phyloP scores from a whole-genome alignment of 1,139 yeast genomes.

The Arxiozyma bovina region DNA sequence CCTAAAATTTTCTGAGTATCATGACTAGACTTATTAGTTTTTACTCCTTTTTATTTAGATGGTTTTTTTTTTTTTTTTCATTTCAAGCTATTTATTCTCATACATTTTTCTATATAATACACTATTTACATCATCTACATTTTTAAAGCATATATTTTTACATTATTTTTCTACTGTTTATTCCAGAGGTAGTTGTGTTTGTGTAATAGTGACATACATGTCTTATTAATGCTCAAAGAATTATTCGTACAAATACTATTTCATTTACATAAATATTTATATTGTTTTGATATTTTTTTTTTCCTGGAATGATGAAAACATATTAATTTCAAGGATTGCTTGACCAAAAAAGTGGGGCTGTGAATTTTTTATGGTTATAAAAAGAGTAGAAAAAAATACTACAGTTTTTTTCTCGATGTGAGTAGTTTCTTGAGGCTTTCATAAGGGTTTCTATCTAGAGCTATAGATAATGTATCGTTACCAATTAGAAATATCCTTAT shows the following conservation, averaged over 20 bases:
- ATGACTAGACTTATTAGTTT: constrained; percentile 11
- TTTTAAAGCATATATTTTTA: not conserved
- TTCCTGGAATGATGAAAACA: no score
- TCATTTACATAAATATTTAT: no score
- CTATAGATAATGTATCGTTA: no score
- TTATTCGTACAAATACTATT: no score
- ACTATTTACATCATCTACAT: not conserved
- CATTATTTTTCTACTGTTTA: not conserved
- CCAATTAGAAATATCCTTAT: no score
- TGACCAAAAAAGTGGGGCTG: not conserved
- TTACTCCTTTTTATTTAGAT: no score
- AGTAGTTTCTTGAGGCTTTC: not conserved
- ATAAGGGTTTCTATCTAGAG: no score
- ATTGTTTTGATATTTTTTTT: not conserved
- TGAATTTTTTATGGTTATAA: no score
- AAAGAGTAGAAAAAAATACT: no score
- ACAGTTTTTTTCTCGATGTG: no score
- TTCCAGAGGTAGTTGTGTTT: not conserved
- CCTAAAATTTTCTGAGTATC: constrained; percentile 15
- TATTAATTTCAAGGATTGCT: not conserved
- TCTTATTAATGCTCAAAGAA: not conserved
- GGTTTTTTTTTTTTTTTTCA: no score
- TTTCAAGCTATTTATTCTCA: no score
- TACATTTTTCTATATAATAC: not conserved
- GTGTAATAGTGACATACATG: not conserved